Evolutionary conservation across 768 basidiomycete species (phyloP).

Genomic region (Tylopilus rubrobrunneus): DNA sequence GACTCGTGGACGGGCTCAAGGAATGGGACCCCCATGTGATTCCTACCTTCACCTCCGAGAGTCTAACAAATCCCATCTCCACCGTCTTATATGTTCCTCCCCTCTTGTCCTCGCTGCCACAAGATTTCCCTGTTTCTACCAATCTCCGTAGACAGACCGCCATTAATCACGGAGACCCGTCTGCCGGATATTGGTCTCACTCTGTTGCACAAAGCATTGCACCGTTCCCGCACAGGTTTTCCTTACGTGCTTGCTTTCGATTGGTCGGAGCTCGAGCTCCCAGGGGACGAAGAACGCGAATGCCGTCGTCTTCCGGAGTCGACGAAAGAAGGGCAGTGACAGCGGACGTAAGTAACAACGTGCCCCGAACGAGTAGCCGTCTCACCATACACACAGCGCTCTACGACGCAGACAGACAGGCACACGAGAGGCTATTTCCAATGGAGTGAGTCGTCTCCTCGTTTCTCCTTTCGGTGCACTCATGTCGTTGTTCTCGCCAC

Average conservation of each 20-base stretch:
- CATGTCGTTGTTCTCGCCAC: constrained; percentile 3
- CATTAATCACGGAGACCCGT: constrained; percentile 64
- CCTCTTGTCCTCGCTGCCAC: constrained; percentile 72
- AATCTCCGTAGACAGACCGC: constrained; percentile 33
- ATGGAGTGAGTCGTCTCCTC: constrained; percentile 54
- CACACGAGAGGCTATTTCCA: constrained; percentile 92
- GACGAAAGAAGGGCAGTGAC: constrained; percentile 68
- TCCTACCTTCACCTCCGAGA: constrained; percentile 46
- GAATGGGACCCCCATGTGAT: constrained; percentile 50
- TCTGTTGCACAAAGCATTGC: constrained; percentile 83
- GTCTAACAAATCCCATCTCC: constrained; percentile 32
- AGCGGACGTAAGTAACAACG: constrained; percentile 47
- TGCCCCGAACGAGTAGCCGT: neutral
- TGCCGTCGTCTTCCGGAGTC: constrained; percentile 88
- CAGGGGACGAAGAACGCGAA: constrained; percentile 69
- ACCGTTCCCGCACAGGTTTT: constrained; percentile 59
- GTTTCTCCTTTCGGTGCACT: neutral
- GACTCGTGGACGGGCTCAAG: neutral
- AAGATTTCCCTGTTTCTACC: constrained; percentile 28
- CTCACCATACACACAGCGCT: constrained; percentile 46
- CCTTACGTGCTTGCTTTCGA: constrained; percentile 84
- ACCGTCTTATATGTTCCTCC: constrained; percentile 82
- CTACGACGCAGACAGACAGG: constrained; percentile 81
- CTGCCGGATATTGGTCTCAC: constrained; percentile 77
- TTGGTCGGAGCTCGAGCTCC: constrained; percentile 70